Conservation (phyloP, 495 filamentous ascomycete genomes). For the Penicillium crystallinum region DNA sequence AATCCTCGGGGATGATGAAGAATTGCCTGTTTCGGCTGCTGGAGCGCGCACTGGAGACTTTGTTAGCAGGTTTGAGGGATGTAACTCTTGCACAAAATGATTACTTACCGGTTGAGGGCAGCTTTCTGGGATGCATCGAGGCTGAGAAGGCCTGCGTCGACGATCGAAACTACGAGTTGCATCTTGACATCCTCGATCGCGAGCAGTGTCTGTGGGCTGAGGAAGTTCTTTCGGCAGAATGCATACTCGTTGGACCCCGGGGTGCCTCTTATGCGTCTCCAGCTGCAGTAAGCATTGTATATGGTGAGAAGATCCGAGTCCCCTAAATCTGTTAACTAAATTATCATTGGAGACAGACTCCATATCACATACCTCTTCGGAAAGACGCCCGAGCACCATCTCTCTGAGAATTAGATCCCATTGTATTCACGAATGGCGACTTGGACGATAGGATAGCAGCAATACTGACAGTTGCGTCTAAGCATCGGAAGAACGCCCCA, state of each 20-base stretch:
- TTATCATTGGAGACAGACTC: background rate
- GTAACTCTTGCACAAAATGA: background rate
- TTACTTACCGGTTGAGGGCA: constrained; percentile 51
- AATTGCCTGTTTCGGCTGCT: constrained; percentile 64
- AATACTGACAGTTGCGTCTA: constrained; percentile 84
- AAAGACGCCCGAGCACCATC: constrained; percentile 71
- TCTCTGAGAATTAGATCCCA: constrained; percentile 75
- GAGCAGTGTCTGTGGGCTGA: constrained; percentile 73
- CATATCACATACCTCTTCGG: constrained; percentile 49
- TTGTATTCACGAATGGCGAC: constrained; percentile 81
- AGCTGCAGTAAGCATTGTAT: constrained; percentile 87
- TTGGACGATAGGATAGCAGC: constrained; percentile 92
- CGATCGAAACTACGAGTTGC: constrained; percentile 74
- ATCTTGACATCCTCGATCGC: constrained; percentile 94
- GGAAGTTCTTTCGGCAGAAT: constrained; percentile 89
- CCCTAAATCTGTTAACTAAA: constrained; percentile 37
- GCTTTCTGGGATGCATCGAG: constrained; percentile 64
- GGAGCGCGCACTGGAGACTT: constrained; percentile 39
- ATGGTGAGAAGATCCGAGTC: constrained; percentile 88
- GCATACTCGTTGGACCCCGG: constrained; percentile 63
- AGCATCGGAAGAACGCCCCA: constrained; percentile 76
- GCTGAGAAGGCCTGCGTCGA: constrained; percentile 73
- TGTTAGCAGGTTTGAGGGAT: constrained; percentile 14
- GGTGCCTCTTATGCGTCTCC: constrained; percentile 72
- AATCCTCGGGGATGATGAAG: constrained; percentile 68